These are phyloP conservation scores for Sanghuangporus weigelae DNA, from an alignment of 1,284 basidiomycete genomes.

Conservation along the genomic window DNA sequence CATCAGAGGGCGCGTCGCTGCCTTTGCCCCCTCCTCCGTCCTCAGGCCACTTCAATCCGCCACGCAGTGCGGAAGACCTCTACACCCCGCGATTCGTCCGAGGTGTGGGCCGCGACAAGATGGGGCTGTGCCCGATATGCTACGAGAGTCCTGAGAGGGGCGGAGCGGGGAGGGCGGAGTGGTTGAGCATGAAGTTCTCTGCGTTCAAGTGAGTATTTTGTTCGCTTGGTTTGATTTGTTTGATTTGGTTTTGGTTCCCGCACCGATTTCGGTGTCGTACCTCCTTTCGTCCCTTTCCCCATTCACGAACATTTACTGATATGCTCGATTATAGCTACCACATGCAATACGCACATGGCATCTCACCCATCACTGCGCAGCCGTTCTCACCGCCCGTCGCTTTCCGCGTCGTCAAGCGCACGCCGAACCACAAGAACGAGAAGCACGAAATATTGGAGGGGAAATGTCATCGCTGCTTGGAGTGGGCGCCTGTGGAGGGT, in stretches of 20 bases:
- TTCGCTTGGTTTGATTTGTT: background rate
- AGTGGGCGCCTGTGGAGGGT: conserved; percentile 68
- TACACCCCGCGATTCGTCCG: conserved; percentile 77
- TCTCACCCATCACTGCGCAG: conserved; percentile 51
- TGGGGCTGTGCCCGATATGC: conserved; percentile 76
- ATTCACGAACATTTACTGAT: background rate
- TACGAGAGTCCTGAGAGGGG: conserved; percentile 55
- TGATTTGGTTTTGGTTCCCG: background rate
- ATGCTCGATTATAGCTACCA: conserved; percentile 49
- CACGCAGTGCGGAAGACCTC: conserved; percentile 53
- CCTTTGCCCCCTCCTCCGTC: conserved; percentile 24
- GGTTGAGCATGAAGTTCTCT: conserved; percentile 75
- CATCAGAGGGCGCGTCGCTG: background rate
- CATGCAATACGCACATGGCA: conserved; percentile 73
- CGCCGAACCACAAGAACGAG: conserved; percentile 50
- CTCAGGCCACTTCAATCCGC: conserved; percentile 52
- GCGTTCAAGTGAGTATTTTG: conserved; percentile 67
- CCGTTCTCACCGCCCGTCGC: conserved; percentile 73
- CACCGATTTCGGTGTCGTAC: background rate
- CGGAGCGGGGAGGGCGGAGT: conserved; percentile 56
- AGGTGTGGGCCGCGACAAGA: conserved; percentile 62
- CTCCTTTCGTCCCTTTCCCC: background rate
- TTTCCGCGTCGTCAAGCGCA: conserved; percentile 47
- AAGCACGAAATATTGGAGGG: conserved; percentile 57
- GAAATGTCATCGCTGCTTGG: conserved; percentile 67